Percentiles rank a stretch among this genome's conserved stretches.
Evolutionary conservation across 2,329 filamentous ascomycete species (phyloP).

Genomic region (Lachnellula willkommii): DNA sequence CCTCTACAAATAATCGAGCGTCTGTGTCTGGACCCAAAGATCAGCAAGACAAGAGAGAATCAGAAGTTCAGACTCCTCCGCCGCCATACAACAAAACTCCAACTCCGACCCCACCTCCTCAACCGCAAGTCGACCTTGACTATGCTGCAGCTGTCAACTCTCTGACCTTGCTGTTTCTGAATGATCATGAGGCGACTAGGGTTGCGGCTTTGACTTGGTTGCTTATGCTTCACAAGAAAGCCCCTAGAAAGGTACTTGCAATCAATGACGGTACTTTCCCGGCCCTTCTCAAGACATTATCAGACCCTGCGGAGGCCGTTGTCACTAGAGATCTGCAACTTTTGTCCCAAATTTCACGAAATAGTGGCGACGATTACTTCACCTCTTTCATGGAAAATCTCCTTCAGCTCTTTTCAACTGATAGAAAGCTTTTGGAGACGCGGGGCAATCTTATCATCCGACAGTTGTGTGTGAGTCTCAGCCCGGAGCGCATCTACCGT

Average conservation of each 20-base stretch:
- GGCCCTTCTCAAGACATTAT: constrained; percentile 89
- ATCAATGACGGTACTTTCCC: constrained; percentile 98
- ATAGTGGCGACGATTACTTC: constrained; percentile 97
- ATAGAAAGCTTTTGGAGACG: constrained; percentile 83
- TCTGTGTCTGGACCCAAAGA: constrained; percentile 42
- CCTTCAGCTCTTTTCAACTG: constrained; percentile 90
- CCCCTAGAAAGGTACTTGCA: constrained; percentile 84
- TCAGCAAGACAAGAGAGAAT: constrained; percentile 43
- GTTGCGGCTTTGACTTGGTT: constrained; percentile 93
- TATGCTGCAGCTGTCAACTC: constrained; percentile 93
- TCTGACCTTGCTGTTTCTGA: constrained; percentile 86
- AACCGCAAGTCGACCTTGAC: constrained; percentile 69
- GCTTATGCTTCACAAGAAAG: constrained; percentile 95
- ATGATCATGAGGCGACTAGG: constrained; percentile 92
- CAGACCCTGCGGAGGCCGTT: constrained; percentile 89
- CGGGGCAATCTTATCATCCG: constrained; percentile 94
- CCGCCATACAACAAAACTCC: constrained; percentile 28
- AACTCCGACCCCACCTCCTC: constrained; percentile 38
- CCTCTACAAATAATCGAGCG: constrained; percentile 28
- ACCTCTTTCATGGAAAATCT: constrained; percentile 97
- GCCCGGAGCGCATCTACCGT: constrained; percentile 90
- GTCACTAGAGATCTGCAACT: constrained; percentile 92
- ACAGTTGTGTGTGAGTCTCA: constrained; percentile 87
- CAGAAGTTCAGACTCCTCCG: constrained; percentile 47
- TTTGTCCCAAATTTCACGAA: constrained; percentile 90